phyloP scores from a whole-genome alignment of 805 yeast species.

The Cyberlindnera lachancei region DNA sequence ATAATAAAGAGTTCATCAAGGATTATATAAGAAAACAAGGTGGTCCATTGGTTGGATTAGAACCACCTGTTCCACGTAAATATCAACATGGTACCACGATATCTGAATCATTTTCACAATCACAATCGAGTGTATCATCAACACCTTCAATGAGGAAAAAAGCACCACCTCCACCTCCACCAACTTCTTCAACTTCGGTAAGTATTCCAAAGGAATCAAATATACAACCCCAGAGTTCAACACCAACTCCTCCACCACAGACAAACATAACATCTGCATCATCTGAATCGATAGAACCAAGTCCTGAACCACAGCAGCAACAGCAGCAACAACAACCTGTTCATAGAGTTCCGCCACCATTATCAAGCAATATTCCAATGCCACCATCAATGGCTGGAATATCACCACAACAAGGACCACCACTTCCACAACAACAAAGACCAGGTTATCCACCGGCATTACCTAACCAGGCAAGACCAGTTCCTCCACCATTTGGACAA shows the following conservation, averaged over 20 bases:
- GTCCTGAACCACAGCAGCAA: conserved; percentile 17
- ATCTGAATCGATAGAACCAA: conserved; percentile 1
- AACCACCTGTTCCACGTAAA: conserved; percentile 75
- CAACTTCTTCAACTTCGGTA: conserved; percentile 19
- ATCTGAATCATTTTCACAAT: conserved; percentile 16
- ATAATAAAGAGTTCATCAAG: conserved; percentile 74
- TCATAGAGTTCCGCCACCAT: conserved; percentile 23
- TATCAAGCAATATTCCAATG: conserved; percentile 6
- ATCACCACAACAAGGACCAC: conserved; percentile 4
- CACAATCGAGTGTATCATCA: conserved; percentile 5
- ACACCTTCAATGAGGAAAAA: conserved; percentile 27
- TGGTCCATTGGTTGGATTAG: conserved; percentile 74
- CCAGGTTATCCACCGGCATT: neutral
- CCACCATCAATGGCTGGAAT: conserved; percentile 5
- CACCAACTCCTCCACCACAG: conserved; percentile 6
- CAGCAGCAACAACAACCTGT: conserved; percentile 3
- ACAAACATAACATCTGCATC: conserved; percentile 11
- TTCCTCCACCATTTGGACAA: neutral
- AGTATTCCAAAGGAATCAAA: too few species aligned
- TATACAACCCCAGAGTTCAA: too few species aligned
- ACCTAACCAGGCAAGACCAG: neutral
- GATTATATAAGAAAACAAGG: conserved; percentile 68
- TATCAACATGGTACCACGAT: conserved; percentile 33
- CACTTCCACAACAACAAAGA: neutral
- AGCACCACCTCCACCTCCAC: conserved; percentile 39